Percentiles rank a stretch among this genome's conserved stretches.
Conservation (phyloP, 331 rosid genomes). For the Quercus phellos region DNA sequence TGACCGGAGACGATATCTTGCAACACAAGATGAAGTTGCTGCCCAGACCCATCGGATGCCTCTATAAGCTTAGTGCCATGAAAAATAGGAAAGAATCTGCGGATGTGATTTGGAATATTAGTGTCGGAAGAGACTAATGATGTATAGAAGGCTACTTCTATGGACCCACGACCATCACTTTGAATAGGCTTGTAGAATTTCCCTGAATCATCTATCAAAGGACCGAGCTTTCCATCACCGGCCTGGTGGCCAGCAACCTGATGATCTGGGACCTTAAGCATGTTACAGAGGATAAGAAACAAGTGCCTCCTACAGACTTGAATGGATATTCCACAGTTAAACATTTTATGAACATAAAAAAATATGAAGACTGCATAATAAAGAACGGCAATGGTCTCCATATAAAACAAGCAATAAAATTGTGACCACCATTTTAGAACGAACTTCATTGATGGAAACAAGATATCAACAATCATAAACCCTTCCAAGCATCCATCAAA, state of each 20-base stretch:
- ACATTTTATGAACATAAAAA: neutral
- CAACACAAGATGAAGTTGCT: conserved; percentile 58
- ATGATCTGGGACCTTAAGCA: conserved; percentile 74
- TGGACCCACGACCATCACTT: conserved; percentile 45
- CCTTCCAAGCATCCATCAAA: no score
- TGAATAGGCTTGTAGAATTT: conserved; percentile 85
- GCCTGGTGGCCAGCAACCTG: conserved; percentile 90
- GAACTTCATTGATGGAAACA: neutral
- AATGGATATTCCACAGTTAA: neutral
- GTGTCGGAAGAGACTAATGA: conserved; percentile 27
- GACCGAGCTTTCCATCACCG: conserved; percentile 50
- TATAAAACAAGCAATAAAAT: neutral
- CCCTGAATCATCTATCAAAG: conserved; percentile 73
- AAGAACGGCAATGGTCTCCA: neutral
- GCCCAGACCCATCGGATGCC: conserved; percentile 80
- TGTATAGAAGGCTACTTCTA: conserved; percentile 50
- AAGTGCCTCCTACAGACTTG: neutral
- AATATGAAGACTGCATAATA: neutral
- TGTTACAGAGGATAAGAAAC: conserved; percentile 1
- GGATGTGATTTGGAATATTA: conserved; percentile 34
- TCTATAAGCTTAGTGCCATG: conserved; percentile 43
- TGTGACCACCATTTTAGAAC: neutral
- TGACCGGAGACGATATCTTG: conserved; percentile 36
- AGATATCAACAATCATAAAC: neutral
- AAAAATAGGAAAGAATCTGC: conserved; percentile 51